Conservation (phyloP, 495 filamentous ascomycete species). For the Cryomyces antarcticus region DNA sequence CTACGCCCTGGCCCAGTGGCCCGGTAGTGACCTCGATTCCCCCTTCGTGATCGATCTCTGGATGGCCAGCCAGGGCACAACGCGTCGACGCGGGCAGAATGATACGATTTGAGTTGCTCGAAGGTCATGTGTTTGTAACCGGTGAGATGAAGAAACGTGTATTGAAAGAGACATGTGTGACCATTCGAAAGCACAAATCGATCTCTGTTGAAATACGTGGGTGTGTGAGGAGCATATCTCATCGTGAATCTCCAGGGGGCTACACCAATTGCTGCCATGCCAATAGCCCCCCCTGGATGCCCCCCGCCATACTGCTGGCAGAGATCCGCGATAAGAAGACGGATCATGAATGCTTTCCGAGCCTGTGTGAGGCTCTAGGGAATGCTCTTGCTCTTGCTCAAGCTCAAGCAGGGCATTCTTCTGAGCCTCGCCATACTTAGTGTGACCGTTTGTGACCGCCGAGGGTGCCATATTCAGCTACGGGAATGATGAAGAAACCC, state of each 20-base stretch:
- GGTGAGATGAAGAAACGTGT: conserved; percentile 33
- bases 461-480: not conserved
- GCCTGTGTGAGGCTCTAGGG: not conserved
- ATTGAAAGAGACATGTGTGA: conserved; percentile 40
- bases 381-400: not conserved
- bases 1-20: conserved; percentile 37
- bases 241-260: conserved; percentile 32
- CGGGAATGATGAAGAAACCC: not conserved
- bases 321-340: conserved; percentile 35
- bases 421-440: not conserved
- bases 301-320: conserved; percentile 38
- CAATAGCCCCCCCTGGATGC: conserved; percentile 36
- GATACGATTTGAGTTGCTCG: conserved; percentile 39
- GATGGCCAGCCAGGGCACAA: conserved; percentile 37
- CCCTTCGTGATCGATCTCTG: conserved; percentile 34
- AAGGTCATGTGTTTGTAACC: conserved; percentile 39
- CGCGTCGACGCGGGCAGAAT: conserved; percentile 27
- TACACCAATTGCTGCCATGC: conserved; percentile 34
- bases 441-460: not conserved
- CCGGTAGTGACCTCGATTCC: conserved; percentile 45
- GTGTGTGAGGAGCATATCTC: conserved; percentile 27
- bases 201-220: conserved; percentile 30
- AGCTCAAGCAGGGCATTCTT: not conserved
- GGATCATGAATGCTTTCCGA: conserved; percentile 6
- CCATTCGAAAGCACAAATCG: conserved; percentile 34